Evolutionary conservation across 2,329 filamentous ascomycete species (phyloP).

Genomic region (Fusarium tuaranense): DNA sequence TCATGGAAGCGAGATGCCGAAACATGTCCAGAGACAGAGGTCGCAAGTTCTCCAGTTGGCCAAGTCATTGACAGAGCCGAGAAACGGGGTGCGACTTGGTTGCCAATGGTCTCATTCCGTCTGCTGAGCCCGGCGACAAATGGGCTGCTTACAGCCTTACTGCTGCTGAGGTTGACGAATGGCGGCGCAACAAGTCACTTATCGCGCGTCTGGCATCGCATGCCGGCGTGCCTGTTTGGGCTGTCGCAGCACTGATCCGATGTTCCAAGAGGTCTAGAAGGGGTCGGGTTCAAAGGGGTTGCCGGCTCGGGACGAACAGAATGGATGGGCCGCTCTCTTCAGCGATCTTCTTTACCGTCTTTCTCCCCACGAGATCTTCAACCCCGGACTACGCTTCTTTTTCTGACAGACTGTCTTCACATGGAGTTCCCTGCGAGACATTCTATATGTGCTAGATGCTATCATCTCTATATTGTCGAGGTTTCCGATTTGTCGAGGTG

Average conservation of each 20-base stretch:
- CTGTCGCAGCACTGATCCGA: neutral
- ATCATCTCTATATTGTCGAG: neutral
- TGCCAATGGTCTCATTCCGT: constrained; percentile 9
- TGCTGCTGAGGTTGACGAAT: constrained; percentile 32
- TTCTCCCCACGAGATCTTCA: neutral
- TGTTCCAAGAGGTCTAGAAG: neutral
- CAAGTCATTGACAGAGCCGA: constrained; percentile 21
- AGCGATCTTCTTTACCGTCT: neutral
- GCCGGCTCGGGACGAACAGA: constrained; percentile 1
- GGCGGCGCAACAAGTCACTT: constrained; percentile 39
- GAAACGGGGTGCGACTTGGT: constrained; percentile 3
- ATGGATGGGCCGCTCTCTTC: neutral
- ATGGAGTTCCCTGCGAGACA: constrained; percentile 19
- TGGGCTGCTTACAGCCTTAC: constrained; percentile 28
- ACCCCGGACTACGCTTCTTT: neutral
- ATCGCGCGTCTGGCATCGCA: constrained; percentile 33
- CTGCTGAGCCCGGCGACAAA: constrained; percentile 17
- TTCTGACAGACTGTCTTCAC: constrained; percentile 8
- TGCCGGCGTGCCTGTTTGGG: constrained; percentile 13
- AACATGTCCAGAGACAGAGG: constrained; percentile 26
- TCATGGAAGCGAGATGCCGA: constrained; percentile 26
- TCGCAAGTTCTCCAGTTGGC: neutral
- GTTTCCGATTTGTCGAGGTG: constrained; percentile 19
- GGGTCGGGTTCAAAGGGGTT: neutral
- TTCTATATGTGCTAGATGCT: constrained; percentile 16